These are phyloP conservation scores for Tylopilus subfusipes DNA, from an alignment of 768 basidiomycete genomes.

Conservation along the genomic window DNA sequence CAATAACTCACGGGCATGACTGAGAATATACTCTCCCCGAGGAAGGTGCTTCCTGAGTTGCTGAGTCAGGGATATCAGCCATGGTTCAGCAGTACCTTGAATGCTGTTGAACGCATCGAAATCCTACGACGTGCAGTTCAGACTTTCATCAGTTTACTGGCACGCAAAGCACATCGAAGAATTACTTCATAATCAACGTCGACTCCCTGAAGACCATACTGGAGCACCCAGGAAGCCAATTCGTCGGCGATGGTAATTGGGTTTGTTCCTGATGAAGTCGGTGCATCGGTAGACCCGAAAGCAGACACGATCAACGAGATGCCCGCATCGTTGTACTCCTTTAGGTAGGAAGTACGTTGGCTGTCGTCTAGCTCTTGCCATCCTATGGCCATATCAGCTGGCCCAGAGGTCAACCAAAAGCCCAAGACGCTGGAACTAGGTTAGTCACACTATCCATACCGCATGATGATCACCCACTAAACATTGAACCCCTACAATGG, in stretches of 20 bases:
- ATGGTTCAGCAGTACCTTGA: constrained; percentile 21
- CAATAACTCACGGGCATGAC: constrained; percentile 32
- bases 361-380: constrained; percentile 39
- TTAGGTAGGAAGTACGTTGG: constrained; percentile 39
- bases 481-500: constrained; percentile 31
- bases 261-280: constrained; percentile 38
- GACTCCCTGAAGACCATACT: constrained; percentile 47
- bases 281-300: constrained; percentile 40
- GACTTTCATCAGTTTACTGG: not conserved
- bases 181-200: constrained; percentile 51
- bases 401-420: constrained; percentile 39
- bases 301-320: constrained; percentile 54
- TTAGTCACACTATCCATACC: not conserved
- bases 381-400: constrained; percentile 41
- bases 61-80: constrained; percentile 31
- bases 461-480: constrained; percentile 22
- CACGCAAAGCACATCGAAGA: not conserved
- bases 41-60: constrained; percentile 31
- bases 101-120: constrained; percentile 36
- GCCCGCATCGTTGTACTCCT: constrained; percentile 49
- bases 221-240: constrained; percentile 42
- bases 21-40: constrained; percentile 29
- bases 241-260: constrained; percentile 37
- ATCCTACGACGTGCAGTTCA: constrained; percentile 17
- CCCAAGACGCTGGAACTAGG: constrained; percentile 31